Evolutionary conservation across 345 rosid species (phyloP), one percentile per base, ranked within the genome.

Genomic region (Rubroshorea leprosula): DNA sequence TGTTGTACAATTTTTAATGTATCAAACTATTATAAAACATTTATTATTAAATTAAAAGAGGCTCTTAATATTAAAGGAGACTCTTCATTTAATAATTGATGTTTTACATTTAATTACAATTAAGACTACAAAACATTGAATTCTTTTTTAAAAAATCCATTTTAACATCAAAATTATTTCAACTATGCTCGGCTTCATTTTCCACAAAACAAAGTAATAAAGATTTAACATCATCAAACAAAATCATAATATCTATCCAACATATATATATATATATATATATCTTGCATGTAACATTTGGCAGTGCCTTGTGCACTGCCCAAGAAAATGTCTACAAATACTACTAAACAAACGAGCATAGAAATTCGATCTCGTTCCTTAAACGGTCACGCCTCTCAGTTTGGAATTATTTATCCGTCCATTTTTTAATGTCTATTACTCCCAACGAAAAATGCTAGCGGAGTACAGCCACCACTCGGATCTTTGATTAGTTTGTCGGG

Each of bases 141-240:
- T n/a, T n/a, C n/a, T n/a, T n/a, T n/a, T n/a, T n/a, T n/a, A n/a
- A n/a, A n/a, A n/a, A n/a, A n/a, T n/a, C n/a, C n/a, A n/a, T n/a
- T n/a, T n/a, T n/a, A n/a, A n/a, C n/a, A n/a, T n/a, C n/a, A n/a
- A n/a, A n/a, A n/a, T n/a, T n/a, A n/a, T n/a, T n/a, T n/a, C n/a
- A n/a, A n/a, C n/a, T n/a, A n/a, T n/a, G n/a, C n/a, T n/a, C n/a
- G n/a, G n/a, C n/a, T n/a, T n/a, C n/a, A n/a, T n/a, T n/a, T n/a
- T n/a, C n/a, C n/a, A n/a, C n/a, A n/a, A n/a, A n/a, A n/a, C n/a
- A n/a, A n/a, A n/a, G n/a, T n/a, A n/a, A n/a, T n/a, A n/a, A n/a
- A n/a, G n/a, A n/a, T n/a, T n/a, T n/a, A 60, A 35, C 64, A 49
- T 17, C 55, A 31, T 35, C 55, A 14, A 49, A 60, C 64, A 31